A percentile compares a stretch with the other conserved stretches of the same genome.
Conservation (phyloP, 2,329 filamentous ascomycete genomes). For the Calycina herbarum region DNA sequence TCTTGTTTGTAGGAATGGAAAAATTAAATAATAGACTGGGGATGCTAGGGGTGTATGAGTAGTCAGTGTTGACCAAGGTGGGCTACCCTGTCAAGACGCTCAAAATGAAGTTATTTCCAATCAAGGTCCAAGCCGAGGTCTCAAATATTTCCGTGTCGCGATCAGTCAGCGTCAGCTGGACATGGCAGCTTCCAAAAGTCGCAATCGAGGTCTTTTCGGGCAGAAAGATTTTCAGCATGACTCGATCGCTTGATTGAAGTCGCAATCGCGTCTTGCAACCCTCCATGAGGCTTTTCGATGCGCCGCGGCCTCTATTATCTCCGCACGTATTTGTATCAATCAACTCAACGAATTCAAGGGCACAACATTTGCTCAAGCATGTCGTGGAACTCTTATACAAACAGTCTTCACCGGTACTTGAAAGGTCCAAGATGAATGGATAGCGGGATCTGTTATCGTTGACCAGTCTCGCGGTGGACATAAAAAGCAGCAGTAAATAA, state of each 20-base stretch:
- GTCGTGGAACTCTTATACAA: too few species aligned
- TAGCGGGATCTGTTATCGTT: too few species aligned
- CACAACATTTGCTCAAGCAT: not conserved
- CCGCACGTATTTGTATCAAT: not conserved
- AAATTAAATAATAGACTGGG: not conserved
- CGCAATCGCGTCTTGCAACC: not conserved
- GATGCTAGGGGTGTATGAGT: not conserved
- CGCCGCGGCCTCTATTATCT: not conserved
- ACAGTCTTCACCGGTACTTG: too few species aligned
- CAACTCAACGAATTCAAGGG: not conserved
- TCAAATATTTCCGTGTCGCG: constrained; percentile 1
- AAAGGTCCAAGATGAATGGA: too few species aligned
- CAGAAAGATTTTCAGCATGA: not conserved
- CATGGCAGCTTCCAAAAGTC: not conserved
- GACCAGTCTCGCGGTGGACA: too few species aligned
- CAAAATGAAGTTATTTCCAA: not conserved
- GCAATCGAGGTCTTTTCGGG: not conserved
- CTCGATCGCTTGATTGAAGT: not conserved
- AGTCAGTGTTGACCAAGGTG: not conserved
- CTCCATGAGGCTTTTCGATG: not conserved
- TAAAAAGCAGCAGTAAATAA: too few species aligned
- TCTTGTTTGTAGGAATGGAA: not conserved
- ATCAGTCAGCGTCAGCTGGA: not conserved
- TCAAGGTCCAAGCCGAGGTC: constrained; percentile 3
- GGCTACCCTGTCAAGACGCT: not conserved